phyloP scores from a whole-genome alignment of 75 land plant species.

The Azolla pinnata region DNA sequence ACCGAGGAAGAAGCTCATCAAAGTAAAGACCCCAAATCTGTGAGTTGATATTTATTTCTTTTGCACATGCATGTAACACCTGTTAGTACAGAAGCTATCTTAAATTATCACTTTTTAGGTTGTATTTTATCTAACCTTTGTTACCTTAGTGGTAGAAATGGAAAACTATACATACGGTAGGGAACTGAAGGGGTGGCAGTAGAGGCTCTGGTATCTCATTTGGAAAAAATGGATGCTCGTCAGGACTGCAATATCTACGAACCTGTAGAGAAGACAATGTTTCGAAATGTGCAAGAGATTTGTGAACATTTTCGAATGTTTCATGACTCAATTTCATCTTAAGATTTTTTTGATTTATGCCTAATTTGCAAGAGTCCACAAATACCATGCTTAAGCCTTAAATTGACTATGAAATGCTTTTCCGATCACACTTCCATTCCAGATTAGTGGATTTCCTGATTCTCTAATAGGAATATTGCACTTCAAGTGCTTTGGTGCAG shows the following conservation, averaged over 20 bases:
- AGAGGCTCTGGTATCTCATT: constrained; percentile 41
- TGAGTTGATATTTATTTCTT: constrained; percentile 48
- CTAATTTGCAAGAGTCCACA: too few species aligned
- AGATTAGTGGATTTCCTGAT: too few species aligned
- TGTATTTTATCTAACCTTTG: neutral
- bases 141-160: neutral
- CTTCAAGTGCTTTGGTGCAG: too few species aligned
- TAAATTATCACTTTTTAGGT: neutral
- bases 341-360: too few species aligned
- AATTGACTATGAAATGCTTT: too few species aligned
- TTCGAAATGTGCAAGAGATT: too few species aligned
- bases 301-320: too few species aligned
- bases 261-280: constrained; percentile 29
- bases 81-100: constrained; percentile 8
- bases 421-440: too few species aligned
- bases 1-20: constrained; percentile 48
- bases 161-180: constrained; percentile 28
- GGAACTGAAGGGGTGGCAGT: constrained; percentile 29
- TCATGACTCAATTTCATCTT: too few species aligned
- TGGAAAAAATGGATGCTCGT: constrained; percentile 74
- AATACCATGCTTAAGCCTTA: too few species aligned
- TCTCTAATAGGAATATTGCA: too few species aligned
- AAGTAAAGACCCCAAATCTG: constrained; percentile 55
- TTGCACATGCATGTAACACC: constrained; percentile 59
- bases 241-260: constrained; percentile 68